These are phyloP conservation scores for Colletotrichum karsti DNA, from an alignment of 2,329 filamentous ascomycete species.

Conservation along the genomic window DNA sequence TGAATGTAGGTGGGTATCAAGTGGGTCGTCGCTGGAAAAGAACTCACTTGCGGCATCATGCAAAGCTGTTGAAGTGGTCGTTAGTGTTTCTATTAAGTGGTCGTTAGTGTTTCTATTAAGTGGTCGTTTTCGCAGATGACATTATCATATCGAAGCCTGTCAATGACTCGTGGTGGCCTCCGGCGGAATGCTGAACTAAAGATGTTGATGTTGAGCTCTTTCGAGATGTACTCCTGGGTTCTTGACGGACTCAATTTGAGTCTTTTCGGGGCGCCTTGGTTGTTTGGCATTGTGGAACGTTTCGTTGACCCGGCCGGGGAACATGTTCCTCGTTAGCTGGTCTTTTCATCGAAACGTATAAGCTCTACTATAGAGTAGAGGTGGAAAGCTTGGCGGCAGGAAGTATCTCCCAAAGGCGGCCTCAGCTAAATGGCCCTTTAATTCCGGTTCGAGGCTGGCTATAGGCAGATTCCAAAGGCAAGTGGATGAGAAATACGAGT, in stretches of 20 bases:
- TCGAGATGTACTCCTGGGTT: neutral
- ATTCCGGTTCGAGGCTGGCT: neutral
- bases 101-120: no score
- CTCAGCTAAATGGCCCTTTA: neutral
- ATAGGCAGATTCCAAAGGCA: neutral
- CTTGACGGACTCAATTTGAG: neutral
- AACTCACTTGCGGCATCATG: neutral
- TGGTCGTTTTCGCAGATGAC: neutral
- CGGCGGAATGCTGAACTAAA: neutral
- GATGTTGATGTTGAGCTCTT: neutral
- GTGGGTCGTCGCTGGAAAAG: neutral
- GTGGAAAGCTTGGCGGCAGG: neutral
- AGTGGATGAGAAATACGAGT: neutral
- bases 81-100: no score
- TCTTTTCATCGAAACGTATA: no score
- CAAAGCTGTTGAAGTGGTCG: neutral
- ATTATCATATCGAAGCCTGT: neutral
- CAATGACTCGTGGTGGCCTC: neutral
- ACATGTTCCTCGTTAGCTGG: neutral
- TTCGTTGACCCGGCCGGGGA: neutral
- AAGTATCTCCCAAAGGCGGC: neutral
- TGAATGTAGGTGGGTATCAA: neutral
- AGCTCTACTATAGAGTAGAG: no score
- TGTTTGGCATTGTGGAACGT: neutral
- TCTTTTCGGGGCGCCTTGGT: neutral